These are phyloP conservation scores for Agrocybe pediades DNA, from an alignment of 768 basidiomycete species.

Conservation along the genomic window DNA sequence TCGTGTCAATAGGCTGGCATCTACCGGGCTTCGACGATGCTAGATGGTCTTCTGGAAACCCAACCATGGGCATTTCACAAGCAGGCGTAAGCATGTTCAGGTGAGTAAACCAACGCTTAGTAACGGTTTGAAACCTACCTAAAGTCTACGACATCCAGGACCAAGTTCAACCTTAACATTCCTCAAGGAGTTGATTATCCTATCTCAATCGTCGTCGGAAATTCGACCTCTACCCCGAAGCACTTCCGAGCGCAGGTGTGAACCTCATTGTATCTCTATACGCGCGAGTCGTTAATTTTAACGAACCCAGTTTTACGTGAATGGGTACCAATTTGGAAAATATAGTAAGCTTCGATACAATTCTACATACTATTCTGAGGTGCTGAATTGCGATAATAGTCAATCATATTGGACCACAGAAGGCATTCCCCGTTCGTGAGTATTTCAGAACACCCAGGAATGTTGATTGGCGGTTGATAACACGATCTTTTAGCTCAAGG, in stretches of 20 bases:
- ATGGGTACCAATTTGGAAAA: conserved; percentile 48
- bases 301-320: conserved; percentile 36
- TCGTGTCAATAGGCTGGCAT: conserved; percentile 46
- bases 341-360: conserved; percentile 19
- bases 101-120: conserved; percentile 17
- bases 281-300: not conserved
- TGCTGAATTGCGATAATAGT: conserved; percentile 15
- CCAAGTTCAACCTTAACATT: conserved; percentile 44
- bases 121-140: not conserved
- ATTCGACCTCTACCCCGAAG: conserved; percentile 38
- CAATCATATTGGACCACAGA: conserved; percentile 46
- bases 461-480: conserved; percentile 41
- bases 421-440: conserved; percentile 43
- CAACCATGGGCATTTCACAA: conserved; percentile 39
- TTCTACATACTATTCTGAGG: not conserved
- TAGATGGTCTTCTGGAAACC: conserved; percentile 42
- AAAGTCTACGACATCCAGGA: conserved; percentile 22
- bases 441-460: conserved; percentile 7
- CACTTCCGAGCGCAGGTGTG: conserved; percentile 45
- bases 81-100: conserved; percentile 54
- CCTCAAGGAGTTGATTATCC: conserved; percentile 51
- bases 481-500: conserved; percentile 41
- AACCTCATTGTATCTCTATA: not conserved
- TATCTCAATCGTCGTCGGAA: conserved; percentile 42
- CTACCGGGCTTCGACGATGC: conserved; percentile 54